A percentile compares a stretch with the other conserved stretches of the same genome.
phyloP scores from a whole-genome alignment of 345 rosid species.

The Citrus inodora region DNA sequence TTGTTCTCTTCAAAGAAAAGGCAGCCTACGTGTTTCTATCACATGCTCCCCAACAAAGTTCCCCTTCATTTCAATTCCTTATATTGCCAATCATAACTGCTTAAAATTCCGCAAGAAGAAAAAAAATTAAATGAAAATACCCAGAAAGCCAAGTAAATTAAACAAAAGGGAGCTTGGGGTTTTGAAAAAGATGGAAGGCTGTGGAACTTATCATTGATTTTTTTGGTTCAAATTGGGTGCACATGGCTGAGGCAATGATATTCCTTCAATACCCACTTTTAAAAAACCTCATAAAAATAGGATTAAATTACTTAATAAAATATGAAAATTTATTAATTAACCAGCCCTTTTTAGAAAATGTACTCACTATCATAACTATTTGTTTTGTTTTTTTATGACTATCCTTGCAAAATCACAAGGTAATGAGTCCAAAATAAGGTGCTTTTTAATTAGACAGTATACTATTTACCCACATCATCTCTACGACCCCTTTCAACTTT shows the following conservation, averaged over 20 bases:
- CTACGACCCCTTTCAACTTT: not conserved
- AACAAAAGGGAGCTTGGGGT: not conserved
- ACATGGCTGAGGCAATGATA: conserved; percentile 36
- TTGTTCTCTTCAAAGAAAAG: conserved; percentile 27
- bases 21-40: conserved; percentile 21
- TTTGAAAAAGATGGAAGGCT: not conserved
- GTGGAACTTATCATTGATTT: conserved; percentile 28
- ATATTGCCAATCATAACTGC: not conserved
- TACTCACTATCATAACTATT: not conserved
- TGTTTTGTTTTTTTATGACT: not conserved
- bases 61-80: conserved; percentile 6
- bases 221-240: conserved; percentile 28
- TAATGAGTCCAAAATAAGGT: conserved; percentile 2
- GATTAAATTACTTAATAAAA: not conserved
- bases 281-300: not conserved
- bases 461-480: not conserved
- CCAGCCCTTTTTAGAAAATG: not conserved
- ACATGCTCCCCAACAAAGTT: conserved; percentile 34
- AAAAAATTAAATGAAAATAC: not conserved
- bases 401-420: not conserved
- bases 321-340: not conserved
- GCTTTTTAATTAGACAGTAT: not conserved
- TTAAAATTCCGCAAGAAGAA: not conserved
- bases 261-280: conserved; percentile 20
- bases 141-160: not conserved